Evolutionary conservation across 306 rosid species (phyloP), one percentile per base, ranked within the genome.

Genomic region (Medicago truncatula): DNA sequence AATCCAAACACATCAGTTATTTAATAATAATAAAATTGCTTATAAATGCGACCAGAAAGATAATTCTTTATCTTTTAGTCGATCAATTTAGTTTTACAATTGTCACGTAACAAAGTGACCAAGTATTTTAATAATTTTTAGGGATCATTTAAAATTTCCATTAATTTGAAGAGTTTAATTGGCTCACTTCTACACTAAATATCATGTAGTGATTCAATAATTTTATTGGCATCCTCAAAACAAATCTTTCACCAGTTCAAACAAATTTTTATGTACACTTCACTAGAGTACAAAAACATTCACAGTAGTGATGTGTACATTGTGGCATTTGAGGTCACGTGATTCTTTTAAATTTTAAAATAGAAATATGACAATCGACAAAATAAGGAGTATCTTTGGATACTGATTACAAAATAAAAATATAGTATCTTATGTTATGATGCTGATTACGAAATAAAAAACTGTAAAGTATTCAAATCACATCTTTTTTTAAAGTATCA

Each of bases 271-370:
- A 53, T 44, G 53, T 16, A 50, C 38, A 50, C 38, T 40, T 9
- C 58, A 36, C 25, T 23, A 57, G 9, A 31, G 9, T 36, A 36
- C 17, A 80, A 61, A 57, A 61, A 57, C 16, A n/a, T 13, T 57
- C 21, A 56, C 46, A 40, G 6, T 46, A 72, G 78, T 74, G 41
- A 31, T 12, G 21, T 25, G 43, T 46, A 69, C n/a, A 31, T 4
- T 60, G 67, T 46, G 28, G 34, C 76, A 60, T 18, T 23, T 17
- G 61, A 40, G 70, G 46, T 81, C 85, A 76, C 81, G 25, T 70
- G 84, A 81, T 21, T 62, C 74, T 43, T 31, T 40, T 71, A 1
- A 10, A 1, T 25, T 62, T 71, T 49, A 31, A 38, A 64, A 63
- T 79, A 62, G 41, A 31, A 38, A 15, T 31, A 61, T 61, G 44